Evolutionary conservation across 306 rosid species (phyloP).

Genomic region (Neltuma alba): DNA sequence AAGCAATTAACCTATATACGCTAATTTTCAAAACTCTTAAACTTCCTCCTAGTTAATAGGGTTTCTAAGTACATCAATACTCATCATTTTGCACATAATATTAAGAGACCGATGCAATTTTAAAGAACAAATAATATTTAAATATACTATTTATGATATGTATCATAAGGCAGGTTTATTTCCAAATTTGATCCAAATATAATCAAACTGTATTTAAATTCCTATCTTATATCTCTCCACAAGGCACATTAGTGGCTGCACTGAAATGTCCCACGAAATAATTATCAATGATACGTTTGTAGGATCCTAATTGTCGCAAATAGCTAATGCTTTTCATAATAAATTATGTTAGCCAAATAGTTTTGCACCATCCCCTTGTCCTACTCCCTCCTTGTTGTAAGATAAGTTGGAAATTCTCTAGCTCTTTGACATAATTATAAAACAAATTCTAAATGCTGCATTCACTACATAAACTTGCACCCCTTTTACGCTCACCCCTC

Average conservation of each 20-base stretch:
- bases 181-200: slow-evolving; percentile 15
- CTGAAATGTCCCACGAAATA: background rate
- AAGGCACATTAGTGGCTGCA: background rate
- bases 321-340: background rate
- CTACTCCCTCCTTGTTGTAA: background rate
- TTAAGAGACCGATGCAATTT: background rate
- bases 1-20: background rate
- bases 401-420: background rate
- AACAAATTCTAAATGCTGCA: slow-evolving; percentile 6
- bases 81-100: too few relatives aligned
- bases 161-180: slow-evolving; percentile 1
- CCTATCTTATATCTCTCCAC: background rate
- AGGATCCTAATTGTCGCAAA: slow-evolving; percentile 4
- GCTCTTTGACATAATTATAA: background rate
- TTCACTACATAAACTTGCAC: slow-evolving; percentile 10
- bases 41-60: too few relatives aligned
- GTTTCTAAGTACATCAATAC: too few relatives aligned
- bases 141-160: too few relatives aligned
- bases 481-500: background rate
- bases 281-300: background rate
- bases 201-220: background rate
- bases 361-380: slow-evolving; percentile 4
- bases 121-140: too few relatives aligned
- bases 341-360: background rate
- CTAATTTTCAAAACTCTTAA: too few relatives aligned